Evolutionary conservation across 768 basidiomycete species (phyloP), one percentile per base, ranked within the genome.

Genomic region (Serendipita sp.): DNA sequence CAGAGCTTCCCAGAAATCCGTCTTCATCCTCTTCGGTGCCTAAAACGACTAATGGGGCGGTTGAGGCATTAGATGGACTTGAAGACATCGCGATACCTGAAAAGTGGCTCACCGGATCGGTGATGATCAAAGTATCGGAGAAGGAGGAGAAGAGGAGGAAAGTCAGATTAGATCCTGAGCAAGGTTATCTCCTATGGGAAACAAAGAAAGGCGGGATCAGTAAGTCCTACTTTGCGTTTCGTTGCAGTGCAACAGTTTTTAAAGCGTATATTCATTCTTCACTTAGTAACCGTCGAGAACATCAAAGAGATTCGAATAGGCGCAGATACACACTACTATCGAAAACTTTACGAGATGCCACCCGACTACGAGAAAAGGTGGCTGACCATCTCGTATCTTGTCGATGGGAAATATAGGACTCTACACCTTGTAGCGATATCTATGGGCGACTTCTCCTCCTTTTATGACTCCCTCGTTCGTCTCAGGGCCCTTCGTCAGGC

Each of bases 281-380:
- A 18, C 48, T 1, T 67, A 94, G 93, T 95, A 51, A 83, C 86
- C 0, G 85, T 96, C 70, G 90, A 90, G 71, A 80, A 82, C 68
- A 89, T 96, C 73, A 88, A 89, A 64, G 93, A 95, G 71, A 80
- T 96, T 35, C 85, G 93, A 15, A 79, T 84, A 0, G 88, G 86
- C 13, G 70, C 79, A 3, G 84, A 89, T 36, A 84, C 87, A 1
- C 78, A 80, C 18, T 84, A 85, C 72, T 85, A 89, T 71, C 83
- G 85, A 63, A 78, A 82, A 56, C 84, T 85, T 69, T 86, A 86
- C 75, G 81, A 83, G 70, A 77, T 84, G 45, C 76, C 86, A 0
- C 74, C 77, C 56, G 80, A 83, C 63, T 79, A 80, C 65, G 85
- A 88, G 68, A 76, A 81, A 44, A 79, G 85, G 18, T 95, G 91